Conservation (phyloP, 768 basidiomycete genomes). For the Ramaria rubella region DNA sequence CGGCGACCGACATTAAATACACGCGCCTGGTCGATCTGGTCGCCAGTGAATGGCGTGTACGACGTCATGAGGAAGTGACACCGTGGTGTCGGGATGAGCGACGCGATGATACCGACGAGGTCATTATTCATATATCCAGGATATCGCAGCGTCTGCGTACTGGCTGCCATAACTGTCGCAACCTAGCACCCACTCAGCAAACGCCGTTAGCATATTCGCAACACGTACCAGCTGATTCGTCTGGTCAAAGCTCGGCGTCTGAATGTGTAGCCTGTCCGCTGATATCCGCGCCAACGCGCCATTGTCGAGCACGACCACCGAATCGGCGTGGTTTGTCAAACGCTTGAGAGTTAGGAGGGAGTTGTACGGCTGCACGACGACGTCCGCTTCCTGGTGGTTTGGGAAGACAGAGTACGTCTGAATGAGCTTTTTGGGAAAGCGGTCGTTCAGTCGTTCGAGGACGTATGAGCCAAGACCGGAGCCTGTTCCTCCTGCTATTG, state of each 20-base stretch:
- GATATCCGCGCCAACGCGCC: constrained; percentile 89
- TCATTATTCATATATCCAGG: constrained; percentile 99
- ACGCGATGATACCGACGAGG: constrained; percentile 93
- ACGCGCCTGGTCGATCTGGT: constrained; percentile 88
- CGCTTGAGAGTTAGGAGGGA: constrained; percentile 89
- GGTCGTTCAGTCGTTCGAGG: constrained; percentile 92
- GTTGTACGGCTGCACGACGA: constrained; percentile 99
- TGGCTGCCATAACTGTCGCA: constrained; percentile 96
- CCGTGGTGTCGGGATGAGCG: constrained; percentile 92
- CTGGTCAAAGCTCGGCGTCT: constrained; percentile 84
- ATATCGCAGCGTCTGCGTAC: constrained; percentile 93
- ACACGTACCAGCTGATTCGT: constrained; percentile 80
- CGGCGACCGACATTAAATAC: neutral
- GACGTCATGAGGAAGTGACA: constrained; percentile 99
- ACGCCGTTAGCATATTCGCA: no score
- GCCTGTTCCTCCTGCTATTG: constrained; percentile 97
- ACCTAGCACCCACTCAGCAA: no score
- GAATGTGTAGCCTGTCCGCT: constrained; percentile 82
- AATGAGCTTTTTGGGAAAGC: constrained; percentile 97
- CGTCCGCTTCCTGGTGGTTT: constrained; percentile 86
- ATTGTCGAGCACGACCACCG: constrained; percentile 95
- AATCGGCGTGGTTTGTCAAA: constrained; percentile 92
- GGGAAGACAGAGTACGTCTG: constrained; percentile 99
- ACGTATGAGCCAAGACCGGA: constrained; percentile 98
- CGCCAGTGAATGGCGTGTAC: constrained; percentile 96